A percentile compares a stretch with the other conserved stretches of the same genome.
These are phyloP conservation scores for Vanderwaltozyma verrucispora DNA, from an alignment of 805 yeast species.

Conservation along the genomic window DNA sequence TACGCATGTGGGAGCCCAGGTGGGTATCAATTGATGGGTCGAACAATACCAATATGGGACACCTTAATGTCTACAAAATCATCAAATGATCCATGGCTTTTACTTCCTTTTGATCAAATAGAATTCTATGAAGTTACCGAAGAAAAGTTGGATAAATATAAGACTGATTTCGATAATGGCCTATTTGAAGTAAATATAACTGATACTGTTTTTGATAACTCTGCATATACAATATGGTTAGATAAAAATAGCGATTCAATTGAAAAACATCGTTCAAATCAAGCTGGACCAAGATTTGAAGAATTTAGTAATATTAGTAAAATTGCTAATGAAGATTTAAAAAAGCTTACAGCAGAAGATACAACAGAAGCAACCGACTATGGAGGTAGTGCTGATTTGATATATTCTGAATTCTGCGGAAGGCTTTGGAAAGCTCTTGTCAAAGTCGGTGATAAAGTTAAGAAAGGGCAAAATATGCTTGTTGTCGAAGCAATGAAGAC, in stretches of 20 bases:
- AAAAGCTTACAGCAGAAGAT: conserved; percentile 38
- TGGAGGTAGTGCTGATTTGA: conserved; percentile 71
- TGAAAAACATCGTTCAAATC: conserved; percentile 51
- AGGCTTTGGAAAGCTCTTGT: conserved; percentile 92
- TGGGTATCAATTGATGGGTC: conserved; percentile 93
- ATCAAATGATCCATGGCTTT: conserved; percentile 71
- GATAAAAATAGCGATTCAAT: conserved; percentile 64
- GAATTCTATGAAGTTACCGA: conserved; percentile 90
- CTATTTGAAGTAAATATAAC: conserved; percentile 62
- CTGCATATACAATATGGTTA: conserved; percentile 68
- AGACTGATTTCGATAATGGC: conserved; percentile 74
- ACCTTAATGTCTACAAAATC: conserved; percentile 70
- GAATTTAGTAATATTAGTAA: conserved; percentile 81
- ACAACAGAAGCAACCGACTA: conserved; percentile 42
- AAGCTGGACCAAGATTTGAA: conserved; percentile 71
- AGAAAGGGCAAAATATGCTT: conserved; percentile 66
- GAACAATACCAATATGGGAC: conserved; percentile 98
- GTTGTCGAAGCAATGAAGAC: conserved; percentile 98
- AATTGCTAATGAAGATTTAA: conserved; percentile 66
- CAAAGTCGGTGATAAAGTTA: conserved; percentile 63
- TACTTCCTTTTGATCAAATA: conserved; percentile 87
- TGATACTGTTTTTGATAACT: conserved; percentile 75
- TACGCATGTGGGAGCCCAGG: conserved; percentile 98
- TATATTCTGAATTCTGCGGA: conserved; percentile 94
- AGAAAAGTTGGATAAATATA: conserved; percentile 59